phyloP scores from a whole-genome alignment of 1,284 basidiomycete species.

The Cystobasidiaceae sp. region DNA sequence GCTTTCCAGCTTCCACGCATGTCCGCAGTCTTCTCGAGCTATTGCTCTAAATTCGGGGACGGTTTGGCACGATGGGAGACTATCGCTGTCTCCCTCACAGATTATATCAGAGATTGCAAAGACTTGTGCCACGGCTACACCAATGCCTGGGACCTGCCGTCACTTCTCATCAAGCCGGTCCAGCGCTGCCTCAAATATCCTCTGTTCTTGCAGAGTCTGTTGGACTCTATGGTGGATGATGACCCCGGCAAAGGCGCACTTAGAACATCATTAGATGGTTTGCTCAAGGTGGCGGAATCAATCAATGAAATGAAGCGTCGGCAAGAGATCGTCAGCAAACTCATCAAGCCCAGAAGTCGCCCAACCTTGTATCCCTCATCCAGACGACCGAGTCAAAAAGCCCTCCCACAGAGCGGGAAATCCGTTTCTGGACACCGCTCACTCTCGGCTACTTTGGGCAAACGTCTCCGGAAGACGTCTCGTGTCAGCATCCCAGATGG shows the following conservation, averaged over 20 bases:
- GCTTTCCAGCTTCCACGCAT: conserved; percentile 43
- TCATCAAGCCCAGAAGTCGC: conserved; percentile 31
- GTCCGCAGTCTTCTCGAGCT: conserved; percentile 46
- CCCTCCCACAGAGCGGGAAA: not conserved
- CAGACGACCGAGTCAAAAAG: not conserved
- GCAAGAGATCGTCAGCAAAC: conserved; percentile 45
- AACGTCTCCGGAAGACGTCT: not conserved
- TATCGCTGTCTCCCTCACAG: conserved; percentile 39
- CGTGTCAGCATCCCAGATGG: not conserved
- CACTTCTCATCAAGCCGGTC: conserved; percentile 50
- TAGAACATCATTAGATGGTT: conserved; percentile 41
- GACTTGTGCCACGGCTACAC: conserved; percentile 43
- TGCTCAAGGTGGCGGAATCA: conserved; percentile 48
- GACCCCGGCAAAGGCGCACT: conserved; percentile 45
- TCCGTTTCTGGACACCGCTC: not conserved
- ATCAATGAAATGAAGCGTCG: conserved; percentile 50
- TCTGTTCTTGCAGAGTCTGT: conserved; percentile 47
- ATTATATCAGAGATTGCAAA: conserved; percentile 47
- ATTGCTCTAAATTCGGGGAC: conserved; percentile 48
- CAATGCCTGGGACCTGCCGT: conserved; percentile 49
- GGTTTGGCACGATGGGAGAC: conserved; percentile 47
- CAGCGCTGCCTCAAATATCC: conserved; percentile 49
- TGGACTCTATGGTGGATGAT: conserved; percentile 42
- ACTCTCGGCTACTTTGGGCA: not conserved
- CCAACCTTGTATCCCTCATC: not conserved